Conservation (phyloP, 495 filamentous ascomycete genomes). For the Daldinia bambusicola region DNA sequence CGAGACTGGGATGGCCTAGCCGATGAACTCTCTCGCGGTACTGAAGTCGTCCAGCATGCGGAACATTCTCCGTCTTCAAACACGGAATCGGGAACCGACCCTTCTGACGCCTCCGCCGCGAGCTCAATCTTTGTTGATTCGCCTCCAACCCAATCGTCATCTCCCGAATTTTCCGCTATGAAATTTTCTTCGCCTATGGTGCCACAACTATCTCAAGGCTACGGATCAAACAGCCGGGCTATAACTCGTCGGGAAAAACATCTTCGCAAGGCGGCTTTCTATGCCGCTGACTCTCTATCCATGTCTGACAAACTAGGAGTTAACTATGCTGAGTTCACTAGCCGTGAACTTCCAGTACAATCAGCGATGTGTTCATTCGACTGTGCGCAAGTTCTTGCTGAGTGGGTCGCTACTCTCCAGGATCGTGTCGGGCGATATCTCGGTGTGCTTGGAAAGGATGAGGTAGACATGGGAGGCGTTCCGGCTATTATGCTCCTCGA, state of each 20-base stretch:
- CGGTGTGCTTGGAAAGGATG: constrained; percentile 85
- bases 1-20: constrained; percentile 94
- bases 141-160: constrained; percentile 64
- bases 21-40: constrained; percentile 84
- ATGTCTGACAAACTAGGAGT: constrained; percentile 90
- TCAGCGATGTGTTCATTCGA: constrained; percentile 95
- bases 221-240: constrained; percentile 45
- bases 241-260: constrained; percentile 77
- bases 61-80: constrained; percentile 70
- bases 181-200: constrained; percentile 47
- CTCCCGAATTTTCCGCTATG: constrained; percentile 58
- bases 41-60: constrained; percentile 78
- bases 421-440: constrained; percentile 90
- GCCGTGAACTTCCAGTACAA: constrained; percentile 90
- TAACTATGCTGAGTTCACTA: constrained; percentile 86
- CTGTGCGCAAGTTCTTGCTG: constrained; percentile 95
- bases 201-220: constrained; percentile 43
- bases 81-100: constrained; percentile 62
- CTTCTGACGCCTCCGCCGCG: constrained; percentile 59
- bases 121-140: constrained; percentile 65
- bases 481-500: constrained; percentile 90
- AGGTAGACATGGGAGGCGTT: constrained; percentile 78
- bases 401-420: constrained; percentile 95
- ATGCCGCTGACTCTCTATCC: constrained; percentile 89
- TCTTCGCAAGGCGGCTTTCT: constrained; percentile 91